A percentile compares a stretch with the other conserved stretches of the same genome.
These are phyloP conservation scores for Calonectria crousiana DNA, from an alignment of 2,329 filamentous ascomycete genomes.

Conservation along the genomic window DNA sequence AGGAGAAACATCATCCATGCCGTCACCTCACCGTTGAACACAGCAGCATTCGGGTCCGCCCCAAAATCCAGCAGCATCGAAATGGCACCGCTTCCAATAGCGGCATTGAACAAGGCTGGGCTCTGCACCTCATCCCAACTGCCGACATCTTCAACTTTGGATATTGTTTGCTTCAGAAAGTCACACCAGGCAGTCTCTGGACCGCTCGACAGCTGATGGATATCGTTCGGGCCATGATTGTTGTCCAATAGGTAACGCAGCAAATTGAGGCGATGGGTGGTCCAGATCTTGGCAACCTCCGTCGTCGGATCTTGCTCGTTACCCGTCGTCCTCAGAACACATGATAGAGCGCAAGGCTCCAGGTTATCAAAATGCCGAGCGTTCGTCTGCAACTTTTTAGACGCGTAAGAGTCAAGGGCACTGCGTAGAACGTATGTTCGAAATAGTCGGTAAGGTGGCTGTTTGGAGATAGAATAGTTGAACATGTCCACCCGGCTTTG, in stretches of 20 bases:
- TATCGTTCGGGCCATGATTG: background rate
- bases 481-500: background rate
- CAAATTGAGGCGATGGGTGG: background rate
- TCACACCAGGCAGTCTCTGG: background rate
- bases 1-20: slow-evolving; percentile 2
- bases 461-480: background rate
- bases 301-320: background rate
- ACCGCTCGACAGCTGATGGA: background rate
- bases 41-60: background rate
- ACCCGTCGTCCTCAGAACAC: background rate
- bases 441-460: background rate
- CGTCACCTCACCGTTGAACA: background rate
- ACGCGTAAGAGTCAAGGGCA: background rate
- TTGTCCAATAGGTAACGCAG: background rate
- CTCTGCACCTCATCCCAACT: background rate
- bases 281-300: background rate
- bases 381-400: background rate
- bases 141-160: background rate
- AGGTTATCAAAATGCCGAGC: background rate
- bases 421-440: background rate
- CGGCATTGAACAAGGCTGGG: background rate
- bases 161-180: background rate
- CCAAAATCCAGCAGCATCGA: background rate
- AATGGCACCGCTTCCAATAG: background rate
- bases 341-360: background rate